phyloP scores from a whole-genome alignment of 2,329 filamentous ascomycete genomes.

The Ophiostoma australiae region DNA sequence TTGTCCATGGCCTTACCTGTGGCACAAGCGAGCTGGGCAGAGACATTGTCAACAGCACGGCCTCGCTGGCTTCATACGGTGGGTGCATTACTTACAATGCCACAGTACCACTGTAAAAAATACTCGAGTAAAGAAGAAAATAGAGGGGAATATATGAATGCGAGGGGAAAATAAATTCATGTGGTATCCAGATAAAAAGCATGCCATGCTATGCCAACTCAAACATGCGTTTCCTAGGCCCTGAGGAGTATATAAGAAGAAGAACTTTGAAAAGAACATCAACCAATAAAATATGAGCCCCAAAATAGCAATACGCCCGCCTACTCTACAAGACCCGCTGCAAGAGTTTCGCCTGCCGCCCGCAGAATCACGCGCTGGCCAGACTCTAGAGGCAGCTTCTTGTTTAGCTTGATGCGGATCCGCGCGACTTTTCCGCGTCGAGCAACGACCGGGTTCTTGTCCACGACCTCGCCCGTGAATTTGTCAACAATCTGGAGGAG shows the following conservation, averaged over 20 bases:
- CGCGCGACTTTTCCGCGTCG: slow-evolving; percentile 71
- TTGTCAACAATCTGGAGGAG: slow-evolving; percentile 43
- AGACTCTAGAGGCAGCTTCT: slow-evolving; percentile 71
- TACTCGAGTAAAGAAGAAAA: no score
- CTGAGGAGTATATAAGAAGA: no score
- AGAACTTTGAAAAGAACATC: neutral
- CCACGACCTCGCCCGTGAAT: slow-evolving; percentile 64
- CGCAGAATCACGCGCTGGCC: slow-evolving; percentile 77
- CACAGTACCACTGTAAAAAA: slow-evolving; percentile 15
- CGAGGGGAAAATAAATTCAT: neutral
- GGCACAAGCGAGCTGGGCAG: slow-evolving; percentile 25
- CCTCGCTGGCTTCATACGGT: slow-evolving; percentile 21
- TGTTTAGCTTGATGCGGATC: slow-evolving; percentile 67
- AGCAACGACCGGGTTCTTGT: slow-evolving; percentile 81
- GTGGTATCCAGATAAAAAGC: neutral
- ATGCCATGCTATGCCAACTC: neutral
- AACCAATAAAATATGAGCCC: neutral
- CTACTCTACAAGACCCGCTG: slow-evolving; percentile 76
- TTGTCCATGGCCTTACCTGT: slow-evolving; percentile 35
- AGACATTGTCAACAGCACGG: slow-evolving; percentile 24
- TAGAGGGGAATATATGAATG: no score
- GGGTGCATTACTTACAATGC: slow-evolving; percentile 24
- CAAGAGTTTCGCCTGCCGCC: slow-evolving; percentile 75
- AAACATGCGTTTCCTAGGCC: no score
- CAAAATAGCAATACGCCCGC: neutral